Evolutionary conservation across 2,329 filamentous ascomycete genomes (phyloP).

Genomic region (Xylariaceae sp.): DNA sequence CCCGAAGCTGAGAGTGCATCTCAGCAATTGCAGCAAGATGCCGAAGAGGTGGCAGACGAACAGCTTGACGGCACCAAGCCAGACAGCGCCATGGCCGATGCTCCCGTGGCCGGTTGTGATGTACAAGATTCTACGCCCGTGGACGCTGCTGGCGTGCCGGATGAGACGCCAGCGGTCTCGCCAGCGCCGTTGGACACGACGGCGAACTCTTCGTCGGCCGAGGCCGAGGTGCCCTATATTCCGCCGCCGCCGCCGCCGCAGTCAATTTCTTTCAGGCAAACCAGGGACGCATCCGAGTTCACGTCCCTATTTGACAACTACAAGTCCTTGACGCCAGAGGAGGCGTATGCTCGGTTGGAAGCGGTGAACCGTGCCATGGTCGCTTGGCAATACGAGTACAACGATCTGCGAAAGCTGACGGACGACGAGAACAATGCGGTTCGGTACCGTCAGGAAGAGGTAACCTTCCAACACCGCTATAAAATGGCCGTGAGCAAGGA

Average conservation of each 20-base stretch:
- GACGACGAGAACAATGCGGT: conserved; percentile 55
- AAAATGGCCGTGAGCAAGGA: conserved; percentile 39
- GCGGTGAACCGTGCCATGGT: conserved; percentile 41
- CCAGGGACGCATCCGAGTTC: conserved; percentile 47
- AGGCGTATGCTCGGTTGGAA: conserved; percentile 41
- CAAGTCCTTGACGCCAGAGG: conserved; percentile 42
- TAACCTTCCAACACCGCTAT: conserved; percentile 35
- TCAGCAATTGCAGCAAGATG: conserved; percentile 8
- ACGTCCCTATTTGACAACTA: conserved; percentile 43
- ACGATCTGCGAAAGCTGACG: conserved; percentile 43
- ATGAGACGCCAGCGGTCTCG: conserved; percentile 30
- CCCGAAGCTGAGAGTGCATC: conserved; percentile 17
- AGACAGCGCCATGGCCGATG: conserved; percentile 20
- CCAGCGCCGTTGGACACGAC: conserved; percentile 29
- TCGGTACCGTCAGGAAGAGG: conserved; percentile 44
- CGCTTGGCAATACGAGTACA: conserved; percentile 52
- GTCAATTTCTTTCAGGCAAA: conserved; percentile 44
- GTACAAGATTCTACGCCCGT: conserved; percentile 19
- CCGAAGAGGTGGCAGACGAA: conserved; percentile 12
- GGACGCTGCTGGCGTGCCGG: conserved; percentile 20
- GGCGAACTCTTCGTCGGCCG: conserved; percentile 33
- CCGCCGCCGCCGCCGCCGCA: conserved; percentile 18
- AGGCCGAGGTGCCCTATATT: conserved; percentile 13
- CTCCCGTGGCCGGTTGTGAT: conserved; percentile 23
- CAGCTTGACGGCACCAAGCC: conserved; percentile 6